These are phyloP conservation scores for Phytophthora ohioensis DNA, from an alignment of 352 stramenopile genomes.

Conservation along the genomic window DNA sequence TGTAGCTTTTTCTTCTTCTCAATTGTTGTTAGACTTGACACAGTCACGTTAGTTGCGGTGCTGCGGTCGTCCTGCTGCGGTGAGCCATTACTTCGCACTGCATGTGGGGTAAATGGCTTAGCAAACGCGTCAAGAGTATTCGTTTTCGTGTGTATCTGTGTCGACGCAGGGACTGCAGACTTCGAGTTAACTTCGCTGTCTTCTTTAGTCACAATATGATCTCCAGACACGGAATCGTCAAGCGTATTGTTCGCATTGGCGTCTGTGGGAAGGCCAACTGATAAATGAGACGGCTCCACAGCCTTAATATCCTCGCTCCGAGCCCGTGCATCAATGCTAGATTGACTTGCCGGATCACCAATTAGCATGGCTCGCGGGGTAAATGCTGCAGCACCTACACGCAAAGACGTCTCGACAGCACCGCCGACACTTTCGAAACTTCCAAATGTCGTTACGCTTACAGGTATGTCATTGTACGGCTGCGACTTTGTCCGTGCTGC, in stretches of 20 bases:
- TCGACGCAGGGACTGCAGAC: background rate
- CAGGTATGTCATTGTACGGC: background rate
- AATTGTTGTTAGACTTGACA: no score
- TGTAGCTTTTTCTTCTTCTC: no score
- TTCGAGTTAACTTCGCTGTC: background rate
- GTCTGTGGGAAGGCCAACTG: background rate
- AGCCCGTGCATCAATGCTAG: background rate
- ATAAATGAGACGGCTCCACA: background rate
- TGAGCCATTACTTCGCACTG: background rate
- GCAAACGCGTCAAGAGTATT: constrained; percentile 1
- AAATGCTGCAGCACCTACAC: background rate
- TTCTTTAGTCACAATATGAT: no score
- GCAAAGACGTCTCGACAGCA: background rate
- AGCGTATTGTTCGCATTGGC: background rate
- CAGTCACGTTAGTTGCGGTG: no score
- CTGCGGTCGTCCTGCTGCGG: no score
- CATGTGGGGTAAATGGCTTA: background rate
- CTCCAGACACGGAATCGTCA: background rate
- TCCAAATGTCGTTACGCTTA: no score
- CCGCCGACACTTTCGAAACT: background rate
- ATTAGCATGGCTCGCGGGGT: background rate
- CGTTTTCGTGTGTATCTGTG: background rate
- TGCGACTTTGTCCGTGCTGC: background rate
- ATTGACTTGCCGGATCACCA: background rate
- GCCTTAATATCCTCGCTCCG: background rate